Evolutionary conservation across 2,329 filamentous ascomycete genomes (phyloP), one percentile per base, ranked within the genome.

Genomic region (Hawksworthiomyces lignivorus): DNA sequence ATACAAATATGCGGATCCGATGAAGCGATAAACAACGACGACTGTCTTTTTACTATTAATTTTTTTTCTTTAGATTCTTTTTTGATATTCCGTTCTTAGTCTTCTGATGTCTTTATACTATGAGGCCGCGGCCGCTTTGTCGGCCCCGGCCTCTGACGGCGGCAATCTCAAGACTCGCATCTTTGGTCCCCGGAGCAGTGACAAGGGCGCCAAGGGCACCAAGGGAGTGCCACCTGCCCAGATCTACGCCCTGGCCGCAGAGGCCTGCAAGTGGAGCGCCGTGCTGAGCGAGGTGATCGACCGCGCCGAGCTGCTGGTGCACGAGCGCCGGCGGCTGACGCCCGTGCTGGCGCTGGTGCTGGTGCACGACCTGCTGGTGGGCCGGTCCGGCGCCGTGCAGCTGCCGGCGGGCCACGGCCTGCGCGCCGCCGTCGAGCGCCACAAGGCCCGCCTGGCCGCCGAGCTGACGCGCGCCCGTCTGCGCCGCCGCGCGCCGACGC

Each of bases 251-350:
- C 69, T 98, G 27, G 83, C 88, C 18, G 75, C 83, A 18, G 89
- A 97, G 62, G 80, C 86, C 1, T 81, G 84, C 52, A 97, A 95
- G 78, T 96, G 90, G 87, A 92, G 89, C 53, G 60, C 70, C 4
- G 72, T 96, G 3, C 65, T 98, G 36, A 87, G 87, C 55, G 88
- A 95, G 56, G 82, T 96, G n/a, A 78, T 98, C 56, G 87, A 96
- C 52, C 78, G 74, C 50, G 75, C 87, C 1, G 82, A 79, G 4
- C 65, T 97, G 27, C 65, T 97, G 27, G 73, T 73, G n/a, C 65
- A 80, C 9, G 92, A 98, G 67, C 40, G 44, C 10, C 40, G 34
- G 17, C 63, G 95, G 86, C 73, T 97, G 40, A 85, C 83, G 1
- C 88, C 90, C 0, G 64, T 81, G 5, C 72, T 98, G 39, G 79